phyloP scores from a whole-genome alignment of 1,139 yeast genomes.

The Geotrichum reessii region DNA sequence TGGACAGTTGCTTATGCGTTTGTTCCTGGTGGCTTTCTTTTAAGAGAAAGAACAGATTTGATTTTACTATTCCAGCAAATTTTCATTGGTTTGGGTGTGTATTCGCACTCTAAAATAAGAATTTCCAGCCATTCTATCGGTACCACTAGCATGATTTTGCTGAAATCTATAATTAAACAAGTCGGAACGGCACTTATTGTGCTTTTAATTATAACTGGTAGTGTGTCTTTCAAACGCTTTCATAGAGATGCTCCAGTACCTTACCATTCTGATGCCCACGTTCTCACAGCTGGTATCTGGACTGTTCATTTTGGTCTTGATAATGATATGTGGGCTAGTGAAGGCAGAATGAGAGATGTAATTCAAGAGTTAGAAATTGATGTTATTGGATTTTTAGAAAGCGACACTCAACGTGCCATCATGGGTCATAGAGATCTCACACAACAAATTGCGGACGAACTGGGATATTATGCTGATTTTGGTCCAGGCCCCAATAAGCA shows the following conservation, averaged over 20 bases:
- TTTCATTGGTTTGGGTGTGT: slow-evolving; percentile 39
- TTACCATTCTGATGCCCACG: slow-evolving; percentile 64
- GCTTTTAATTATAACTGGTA: slow-evolving; percentile 33
- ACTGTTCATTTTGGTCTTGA: slow-evolving; percentile 95
- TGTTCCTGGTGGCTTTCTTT: slow-evolving; percentile 85
- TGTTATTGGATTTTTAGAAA: slow-evolving; percentile 82
- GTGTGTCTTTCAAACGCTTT: slow-evolving; percentile 53
- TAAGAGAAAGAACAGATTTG: slow-evolving; percentile 83
- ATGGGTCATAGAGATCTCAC: slow-evolving; percentile 95
- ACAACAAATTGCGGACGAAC: slow-evolving; percentile 83
- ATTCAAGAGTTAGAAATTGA: slow-evolving; percentile 83
- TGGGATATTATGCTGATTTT: slow-evolving; percentile 90
- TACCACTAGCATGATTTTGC: slow-evolving; percentile 23
- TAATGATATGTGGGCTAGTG: slow-evolving; percentile 97
- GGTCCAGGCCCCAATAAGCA: slow-evolving; percentile 98
- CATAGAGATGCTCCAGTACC: slow-evolving; percentile 62
- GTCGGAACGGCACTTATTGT: slow-evolving; percentile 28
- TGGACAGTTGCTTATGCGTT: slow-evolving; percentile 98
- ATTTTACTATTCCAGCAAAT: slow-evolving; percentile 53
- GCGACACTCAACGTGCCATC: slow-evolving; percentile 87
- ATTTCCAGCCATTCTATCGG: slow-evolving; percentile 22
- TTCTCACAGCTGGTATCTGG: slow-evolving; percentile 95
- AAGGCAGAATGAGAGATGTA: slow-evolving; percentile 78
- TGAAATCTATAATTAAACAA: slow-evolving; percentile 29
- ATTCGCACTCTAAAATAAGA: slow-evolving; percentile 26